Conservation (phyloP, 2,329 filamentous ascomycete species). For the Fusarium lateritium region DNA sequence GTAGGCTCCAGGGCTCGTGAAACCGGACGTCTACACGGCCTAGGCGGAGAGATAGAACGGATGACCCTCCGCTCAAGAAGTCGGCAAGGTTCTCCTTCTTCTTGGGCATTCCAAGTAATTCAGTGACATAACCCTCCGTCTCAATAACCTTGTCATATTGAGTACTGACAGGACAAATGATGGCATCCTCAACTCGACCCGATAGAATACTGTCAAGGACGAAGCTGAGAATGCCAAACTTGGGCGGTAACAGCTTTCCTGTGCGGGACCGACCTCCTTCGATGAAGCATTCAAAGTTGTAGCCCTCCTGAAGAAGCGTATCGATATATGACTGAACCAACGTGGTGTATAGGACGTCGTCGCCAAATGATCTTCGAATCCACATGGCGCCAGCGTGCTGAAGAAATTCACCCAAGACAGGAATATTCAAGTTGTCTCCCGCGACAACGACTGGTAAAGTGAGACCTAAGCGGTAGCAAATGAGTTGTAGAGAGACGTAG, state of each 20-base stretch:
- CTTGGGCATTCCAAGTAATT: conserved; percentile 93
- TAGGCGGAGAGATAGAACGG: conserved; percentile 87
- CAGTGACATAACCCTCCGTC: conserved; percentile 95
- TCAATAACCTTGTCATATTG: conserved; percentile 99
- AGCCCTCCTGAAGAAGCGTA: conserved; percentile 88
- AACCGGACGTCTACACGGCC: conserved; percentile 96
- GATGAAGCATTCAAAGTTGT: conserved; percentile 97
- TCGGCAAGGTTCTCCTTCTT: conserved; percentile 93
- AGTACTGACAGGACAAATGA: conserved; percentile 95
- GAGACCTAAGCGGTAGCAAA: conserved; percentile 93
- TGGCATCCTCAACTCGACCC: conserved; percentile 88
- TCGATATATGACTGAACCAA: conserved; percentile 98
- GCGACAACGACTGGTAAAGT: conserved; percentile 92
- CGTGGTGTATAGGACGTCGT: conserved; percentile 90
- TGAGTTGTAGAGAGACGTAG: conserved; percentile 93
- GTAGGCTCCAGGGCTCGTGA: conserved; percentile 94
- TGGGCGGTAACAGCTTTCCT: conserved; percentile 92
- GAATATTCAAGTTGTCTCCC: conserved; percentile 96
- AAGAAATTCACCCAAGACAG: conserved; percentile 88
- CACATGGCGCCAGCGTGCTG: conserved; percentile 98
- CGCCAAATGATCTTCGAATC: conserved; percentile 92
- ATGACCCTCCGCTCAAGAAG: conserved; percentile 88
- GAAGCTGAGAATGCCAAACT: conserved; percentile 95
- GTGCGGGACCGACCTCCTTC: conserved; percentile 94
- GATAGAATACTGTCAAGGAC: conserved; percentile 91